Evolutionary conservation across 495 filamentous ascomycete species (phyloP), one percentile per base, ranked within the genome.

Genomic region (Mytilinidion resinicola): DNA sequence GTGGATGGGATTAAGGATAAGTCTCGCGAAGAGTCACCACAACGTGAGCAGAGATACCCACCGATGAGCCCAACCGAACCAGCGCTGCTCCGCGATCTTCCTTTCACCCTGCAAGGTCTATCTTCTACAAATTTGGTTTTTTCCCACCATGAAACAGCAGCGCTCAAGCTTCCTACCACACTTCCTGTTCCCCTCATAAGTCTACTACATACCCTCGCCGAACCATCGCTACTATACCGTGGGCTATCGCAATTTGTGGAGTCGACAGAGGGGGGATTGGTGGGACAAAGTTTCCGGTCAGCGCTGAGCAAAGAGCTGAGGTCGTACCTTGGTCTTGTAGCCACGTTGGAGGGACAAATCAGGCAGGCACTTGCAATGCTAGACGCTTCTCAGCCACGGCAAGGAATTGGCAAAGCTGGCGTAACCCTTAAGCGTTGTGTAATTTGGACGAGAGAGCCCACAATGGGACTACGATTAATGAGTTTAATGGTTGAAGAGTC

Each of bases 391-490:
- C 81, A 85, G 25, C 78, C 84, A 1, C 75, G 82, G 55, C 80
- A 80, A 37, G 83, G 84, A 9, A 80, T 91, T 43, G 84, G 89
- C 10, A 96, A 91, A 63, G 88, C 87, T 8, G 90, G 90, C n/a
- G 92, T 99, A 21, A 97, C 93, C 0, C 75, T 99, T 48, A 97
- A 96, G 67, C 79, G 95, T 57, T 99, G 93, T 67, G 87, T 97
- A 17, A 85, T 99, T 14, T 99, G 95, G 95, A 96, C 91, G 6
- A 83, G 92, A 60, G 95, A 97, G 71, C 90, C 95, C 6, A 96
- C 95, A 4, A 95, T 97, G 89, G 93, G 91, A 0, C 74, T 99
- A 62, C 87, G 95, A 15, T 76, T 99, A 52, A 91, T 99, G 90
- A 91, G 87, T 60, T 63, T 95, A 56, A 95, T 97, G 66, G 91